Evolutionary conservation across 345 rosid species (phyloP).

Genomic region (Rhodamnia rubescens): DNA sequence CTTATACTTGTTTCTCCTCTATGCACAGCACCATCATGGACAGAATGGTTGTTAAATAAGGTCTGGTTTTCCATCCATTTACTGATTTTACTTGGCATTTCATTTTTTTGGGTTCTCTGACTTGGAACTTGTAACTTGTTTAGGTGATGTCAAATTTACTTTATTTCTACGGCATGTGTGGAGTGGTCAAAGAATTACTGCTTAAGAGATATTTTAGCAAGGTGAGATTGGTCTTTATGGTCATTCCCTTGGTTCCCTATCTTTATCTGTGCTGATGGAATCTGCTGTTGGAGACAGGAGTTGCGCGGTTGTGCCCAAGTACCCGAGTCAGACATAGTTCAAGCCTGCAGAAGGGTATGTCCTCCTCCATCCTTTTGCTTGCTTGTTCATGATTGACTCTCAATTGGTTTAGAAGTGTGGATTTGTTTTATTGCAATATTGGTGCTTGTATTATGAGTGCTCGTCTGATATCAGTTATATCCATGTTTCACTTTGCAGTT

Average conservation of each 20-base stretch:
- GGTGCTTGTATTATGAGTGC: neutral
- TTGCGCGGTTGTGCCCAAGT: slow-evolving; percentile 71
- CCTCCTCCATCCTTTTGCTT: neutral
- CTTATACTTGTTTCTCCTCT: slow-evolving; percentile 92
- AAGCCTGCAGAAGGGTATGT: slow-evolving; percentile 79
- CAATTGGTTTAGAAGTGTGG: neutral
- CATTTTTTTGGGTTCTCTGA: neutral
- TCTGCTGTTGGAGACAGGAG: slow-evolving; percentile 37
- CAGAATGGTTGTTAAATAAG: slow-evolving; percentile 89
- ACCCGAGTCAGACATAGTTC: slow-evolving; percentile 72
- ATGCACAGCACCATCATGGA: slow-evolving; percentile 91
- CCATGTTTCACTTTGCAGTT: slow-evolving; percentile 32
- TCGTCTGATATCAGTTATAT: neutral
- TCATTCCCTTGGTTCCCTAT: neutral
- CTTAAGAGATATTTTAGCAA: slow-evolving; percentile 86
- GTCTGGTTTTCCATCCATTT: slow-evolving; percentile 11
- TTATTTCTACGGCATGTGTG: slow-evolving; percentile 92
- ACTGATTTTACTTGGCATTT: neutral
- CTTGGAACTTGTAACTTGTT: slow-evolving; percentile 4
- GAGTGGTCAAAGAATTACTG: slow-evolving; percentile 76
- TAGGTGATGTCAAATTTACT: slow-evolving; percentile 83
- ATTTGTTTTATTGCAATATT: neutral
- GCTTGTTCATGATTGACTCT: neutral
- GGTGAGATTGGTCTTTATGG: slow-evolving; percentile 29
- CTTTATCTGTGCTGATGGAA: neutral